Evolutionary conservation across 306 rosid genomes (phyloP), one percentile per base, ranked within the genome.

Genomic region (Castanea crenata): DNA sequence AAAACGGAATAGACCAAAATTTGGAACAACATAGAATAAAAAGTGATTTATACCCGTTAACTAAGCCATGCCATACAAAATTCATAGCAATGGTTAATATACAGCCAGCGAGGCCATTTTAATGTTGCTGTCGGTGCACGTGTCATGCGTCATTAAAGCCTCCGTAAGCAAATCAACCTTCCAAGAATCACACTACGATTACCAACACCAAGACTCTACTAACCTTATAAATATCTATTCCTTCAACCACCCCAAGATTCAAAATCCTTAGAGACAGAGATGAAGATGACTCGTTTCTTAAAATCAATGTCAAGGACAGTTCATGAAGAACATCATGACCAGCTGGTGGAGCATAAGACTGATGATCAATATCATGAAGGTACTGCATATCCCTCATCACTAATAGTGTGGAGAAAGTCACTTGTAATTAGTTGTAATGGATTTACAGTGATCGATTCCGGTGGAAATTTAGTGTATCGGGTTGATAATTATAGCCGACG

Each of bases 391-490:
- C 31, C 81, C 14, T 49, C 81, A 23, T 78, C 92, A 11, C 80
- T 91, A 20, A 95, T 97, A 25, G 94, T 95, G 21, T 92, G 97
- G 97, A 88, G 90, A 80, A 94, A 92, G 83, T 94, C 98, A 2
- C 89, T 94, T 38, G 9, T 94, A 2, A 74, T 90, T 0, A 90
- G 68, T 69, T 95, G 99, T 31, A 88, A 88, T 68, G 99, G 99
- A 1, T 95, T 93, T 86, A 91, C 98, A 0, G 98, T 95, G 56
- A 86, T 95, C 18, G 93, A 88, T 86, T 87, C 98, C 1, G 31
- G 31, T 21, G 99, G 99, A 57, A 86, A 91, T 58, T 85, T 95
- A 31, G 88, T 87, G 29, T 93, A 91, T 74, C 83, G 99, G 15
- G 99, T 95, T 44, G 98, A 95, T 46, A 93, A 89, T 78, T 95